Conservation (phyloP, 495 filamentous ascomycete genomes). For the Penicillium goetzii region DNA sequence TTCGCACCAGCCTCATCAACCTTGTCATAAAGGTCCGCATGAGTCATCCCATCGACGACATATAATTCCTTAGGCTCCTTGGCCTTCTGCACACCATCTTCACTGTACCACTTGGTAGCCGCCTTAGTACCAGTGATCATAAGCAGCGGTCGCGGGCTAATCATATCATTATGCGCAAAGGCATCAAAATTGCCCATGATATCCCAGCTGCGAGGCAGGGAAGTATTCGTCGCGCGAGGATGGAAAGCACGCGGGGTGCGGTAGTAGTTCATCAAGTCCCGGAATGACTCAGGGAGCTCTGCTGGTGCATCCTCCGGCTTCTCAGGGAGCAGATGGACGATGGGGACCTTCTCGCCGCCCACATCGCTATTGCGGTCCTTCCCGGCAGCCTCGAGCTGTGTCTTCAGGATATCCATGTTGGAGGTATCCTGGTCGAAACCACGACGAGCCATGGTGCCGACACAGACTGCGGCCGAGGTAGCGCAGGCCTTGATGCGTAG, state of each 20-base stretch:
- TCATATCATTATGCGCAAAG: slow-evolving; percentile 34
- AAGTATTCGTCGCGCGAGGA: slow-evolving; percentile 19
- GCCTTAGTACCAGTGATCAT: slow-evolving; percentile 44
- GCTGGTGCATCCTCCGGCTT: slow-evolving; percentile 19
- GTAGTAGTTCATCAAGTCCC: slow-evolving; percentile 32
- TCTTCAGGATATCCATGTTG: slow-evolving; percentile 21
- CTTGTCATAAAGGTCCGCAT: slow-evolving; percentile 46
- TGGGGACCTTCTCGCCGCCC: slow-evolving; percentile 15
- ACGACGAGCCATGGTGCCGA: slow-evolving; percentile 36
- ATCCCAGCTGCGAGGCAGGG: slow-evolving; percentile 29
- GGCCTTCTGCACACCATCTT: slow-evolving; percentile 34
- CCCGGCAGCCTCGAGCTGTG: slow-evolving; percentile 23
- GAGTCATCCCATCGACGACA: slow-evolving; percentile 36
- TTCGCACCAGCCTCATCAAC: slow-evolving; percentile 29
- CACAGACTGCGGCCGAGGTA: slow-evolving; percentile 34
- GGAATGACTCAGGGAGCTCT: slow-evolving; percentile 17
- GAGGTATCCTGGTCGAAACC: slow-evolving; percentile 19
- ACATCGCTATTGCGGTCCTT: slow-evolving; percentile 25
- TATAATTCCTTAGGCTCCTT: slow-evolving; percentile 45
- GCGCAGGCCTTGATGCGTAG: slow-evolving; percentile 45
- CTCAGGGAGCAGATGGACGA: slow-evolving; percentile 19
- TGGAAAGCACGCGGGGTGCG: slow-evolving; percentile 28
- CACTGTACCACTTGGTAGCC: slow-evolving; percentile 35
- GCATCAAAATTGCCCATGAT: slow-evolving; percentile 38
- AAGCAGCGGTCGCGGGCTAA: slow-evolving; percentile 39